phyloP scores from a whole-genome alignment of 306 rosid genomes.

The Cercis canadensis region DNA sequence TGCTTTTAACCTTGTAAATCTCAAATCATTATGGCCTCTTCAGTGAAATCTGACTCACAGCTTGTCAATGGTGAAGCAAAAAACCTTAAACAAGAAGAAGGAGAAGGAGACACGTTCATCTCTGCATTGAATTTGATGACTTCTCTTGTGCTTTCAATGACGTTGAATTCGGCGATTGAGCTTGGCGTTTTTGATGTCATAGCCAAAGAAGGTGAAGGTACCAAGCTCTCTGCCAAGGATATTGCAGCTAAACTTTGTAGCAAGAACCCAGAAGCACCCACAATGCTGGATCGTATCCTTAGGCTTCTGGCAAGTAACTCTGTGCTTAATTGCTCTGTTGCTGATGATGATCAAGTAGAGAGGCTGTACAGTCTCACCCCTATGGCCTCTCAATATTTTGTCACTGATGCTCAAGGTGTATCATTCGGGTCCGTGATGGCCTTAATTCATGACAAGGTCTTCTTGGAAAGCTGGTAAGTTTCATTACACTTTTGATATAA shows the following conservation, averaged over 20 bases:
- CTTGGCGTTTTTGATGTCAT: slow-evolving; percentile 62
- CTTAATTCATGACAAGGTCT: slow-evolving; percentile 35
- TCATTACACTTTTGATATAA: background rate
- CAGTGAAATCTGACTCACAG: too few relatives aligned
- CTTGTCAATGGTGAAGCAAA: too few relatives aligned
- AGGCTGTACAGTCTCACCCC: slow-evolving; percentile 49
- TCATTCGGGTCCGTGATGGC: slow-evolving; percentile 30
- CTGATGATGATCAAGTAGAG: background rate
- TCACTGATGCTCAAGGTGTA: slow-evolving; percentile 36
- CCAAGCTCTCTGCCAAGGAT: slow-evolving; percentile 41
- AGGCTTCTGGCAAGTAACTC: slow-evolving; percentile 55
- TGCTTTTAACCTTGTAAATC: too few relatives aligned
- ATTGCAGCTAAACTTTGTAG: slow-evolving; percentile 43
- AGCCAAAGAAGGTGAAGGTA: slow-evolving; percentile 42
- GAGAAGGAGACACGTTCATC: slow-evolving; percentile 36
- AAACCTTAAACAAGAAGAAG: background rate
- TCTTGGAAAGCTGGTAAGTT: slow-evolving; percentile 39
- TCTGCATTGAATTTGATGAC: slow-evolving; percentile 42
- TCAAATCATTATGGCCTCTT: too few relatives aligned
- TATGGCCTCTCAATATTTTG: slow-evolving; percentile 45
- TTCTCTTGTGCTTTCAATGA: slow-evolving; percentile 39
- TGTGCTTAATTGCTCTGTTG: slow-evolving; percentile 43
- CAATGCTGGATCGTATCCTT: slow-evolving; percentile 61
- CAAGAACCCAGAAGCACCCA: slow-evolving; percentile 46
- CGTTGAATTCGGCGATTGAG: slow-evolving; percentile 47